Evolutionary conservation across 768 basidiomycete genomes (phyloP).

Genomic region (Cystobasidium ongulense): DNA sequence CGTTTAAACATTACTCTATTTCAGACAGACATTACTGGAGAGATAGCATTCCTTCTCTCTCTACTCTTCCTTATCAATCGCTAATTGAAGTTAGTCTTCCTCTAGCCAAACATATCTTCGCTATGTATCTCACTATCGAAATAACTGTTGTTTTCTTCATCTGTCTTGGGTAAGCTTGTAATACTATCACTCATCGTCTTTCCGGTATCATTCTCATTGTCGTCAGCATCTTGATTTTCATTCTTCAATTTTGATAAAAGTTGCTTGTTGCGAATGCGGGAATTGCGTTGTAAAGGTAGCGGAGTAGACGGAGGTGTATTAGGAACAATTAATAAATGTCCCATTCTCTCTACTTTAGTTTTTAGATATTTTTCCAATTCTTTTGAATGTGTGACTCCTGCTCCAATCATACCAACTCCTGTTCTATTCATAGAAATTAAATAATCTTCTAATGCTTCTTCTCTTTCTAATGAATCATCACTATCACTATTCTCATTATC

Average conservation of each 20-base stretch:
- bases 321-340: constrained; percentile 67
- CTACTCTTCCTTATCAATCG: too few relatives aligned
- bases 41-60: too few relatives aligned
- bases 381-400: constrained; percentile 63
- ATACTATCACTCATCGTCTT: neutral
- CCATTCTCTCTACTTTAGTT: constrained; percentile 96
- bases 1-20: too few relatives aligned
- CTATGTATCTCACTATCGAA: neutral
- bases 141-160: neutral
- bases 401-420: constrained; percentile 75
- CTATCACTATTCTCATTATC: neutral
- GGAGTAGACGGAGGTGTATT: constrained; percentile 28
- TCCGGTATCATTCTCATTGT: neutral
- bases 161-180: neutral
- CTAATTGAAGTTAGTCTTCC: neutral
- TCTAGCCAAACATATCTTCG: constrained; percentile 3
- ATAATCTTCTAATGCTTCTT: constrained; percentile 46
- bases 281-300: neutral
- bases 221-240: neutral
- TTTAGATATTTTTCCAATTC: constrained; percentile 91
- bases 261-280: neutral
- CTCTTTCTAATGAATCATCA: constrained; percentile 10
- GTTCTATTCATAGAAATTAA: constrained; percentile 44
- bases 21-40: too few relatives aligned
- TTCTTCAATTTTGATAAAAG: neutral